A percentile compares a stretch with the other conserved stretches of the same genome.
phyloP scores from a whole-genome alignment of 768 basidiomycete genomes.

The Phylloporus arenicola region DNA sequence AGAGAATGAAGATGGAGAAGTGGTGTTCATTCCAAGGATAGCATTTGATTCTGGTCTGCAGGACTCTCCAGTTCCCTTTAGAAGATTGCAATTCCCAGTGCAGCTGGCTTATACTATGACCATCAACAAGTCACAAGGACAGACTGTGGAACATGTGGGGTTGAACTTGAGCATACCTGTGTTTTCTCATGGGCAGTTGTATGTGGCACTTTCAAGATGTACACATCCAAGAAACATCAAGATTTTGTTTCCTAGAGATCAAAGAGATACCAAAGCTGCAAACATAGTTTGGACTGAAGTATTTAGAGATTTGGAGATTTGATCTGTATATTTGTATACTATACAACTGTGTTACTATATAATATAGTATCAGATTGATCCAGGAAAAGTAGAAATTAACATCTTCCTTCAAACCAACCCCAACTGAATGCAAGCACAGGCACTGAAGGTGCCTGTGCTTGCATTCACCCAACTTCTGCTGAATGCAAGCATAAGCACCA shows the following conservation, averaged over 20 bases:
- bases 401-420: no score
- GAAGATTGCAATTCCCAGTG: slow-evolving; percentile 28
- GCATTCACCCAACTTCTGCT: no score
- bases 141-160: slow-evolving; percentile 27
- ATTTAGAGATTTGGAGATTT: not conserved
- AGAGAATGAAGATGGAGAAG: slow-evolving; percentile 3
- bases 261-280: not conserved
- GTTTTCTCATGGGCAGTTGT: slow-evolving; percentile 35
- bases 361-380: no score
- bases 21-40: slow-evolving; percentile 29
- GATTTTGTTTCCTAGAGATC: not conserved
- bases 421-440: no score
- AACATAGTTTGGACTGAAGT: slow-evolving; percentile 1
- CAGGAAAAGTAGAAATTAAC: no score
- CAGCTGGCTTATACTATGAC: slow-evolving; percentile 35
- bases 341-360: no score
- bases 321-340: not conserved
- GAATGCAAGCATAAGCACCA: no score
- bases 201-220: slow-evolving; percentile 30
- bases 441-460: no score
- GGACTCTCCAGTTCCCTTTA: slow-evolving; percentile 21
- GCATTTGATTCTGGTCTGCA: slow-evolving; percentile 14
- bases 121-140: slow-evolving; percentile 38
- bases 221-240: not conserved
- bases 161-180: slow-evolving; percentile 25